Percentiles rank a stretch among this genome's conserved stretches.
Conservation (phyloP, 176 grass and related monocot genomes). For the Microstegium vimineum region DNA sequence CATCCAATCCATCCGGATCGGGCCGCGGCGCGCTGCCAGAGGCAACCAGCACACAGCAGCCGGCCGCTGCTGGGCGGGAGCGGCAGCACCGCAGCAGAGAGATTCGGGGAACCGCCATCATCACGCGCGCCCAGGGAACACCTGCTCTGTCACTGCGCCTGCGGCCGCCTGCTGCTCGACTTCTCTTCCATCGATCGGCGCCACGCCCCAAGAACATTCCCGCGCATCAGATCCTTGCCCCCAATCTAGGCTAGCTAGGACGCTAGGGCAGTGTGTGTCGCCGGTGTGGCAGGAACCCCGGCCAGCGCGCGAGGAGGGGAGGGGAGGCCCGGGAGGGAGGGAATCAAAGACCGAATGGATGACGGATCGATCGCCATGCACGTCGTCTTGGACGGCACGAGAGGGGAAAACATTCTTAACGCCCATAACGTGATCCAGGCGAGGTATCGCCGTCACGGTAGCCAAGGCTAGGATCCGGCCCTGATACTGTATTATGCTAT, state of each 20-base stretch:
- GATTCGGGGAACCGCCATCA: conserved; percentile 37
- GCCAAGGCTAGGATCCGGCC: conserved; percentile 29
- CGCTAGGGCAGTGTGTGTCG: conserved; percentile 14
- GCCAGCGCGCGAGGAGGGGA: neutral
- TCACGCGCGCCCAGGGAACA: neutral
- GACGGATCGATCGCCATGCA: conserved; percentile 4
- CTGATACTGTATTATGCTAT: neutral
- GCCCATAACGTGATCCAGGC: conserved; percentile 35
- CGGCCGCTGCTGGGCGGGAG: accelerated
- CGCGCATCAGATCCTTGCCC: conserved; percentile 48
- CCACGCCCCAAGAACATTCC: conserved; percentile 45
- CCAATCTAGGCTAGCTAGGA: conserved; percentile 35
- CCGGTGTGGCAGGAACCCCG: neutral
- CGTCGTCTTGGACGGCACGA: conserved; percentile 34
- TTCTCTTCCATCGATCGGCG: conserved; percentile 4
- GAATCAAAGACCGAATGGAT: conserved; percentile 44
- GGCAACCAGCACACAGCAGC: neutral
- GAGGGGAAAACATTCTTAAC: conserved; percentile 1
- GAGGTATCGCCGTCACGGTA: neutral
- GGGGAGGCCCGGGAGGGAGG: neutral
- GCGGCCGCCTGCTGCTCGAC: neutral
- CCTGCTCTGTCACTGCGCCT: neutral
- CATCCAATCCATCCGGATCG: conserved; percentile 25
- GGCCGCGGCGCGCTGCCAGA: conserved; percentile 15
- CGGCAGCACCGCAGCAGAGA: conserved; percentile 10